Conservation (phyloP, 2,329 filamentous ascomycete genomes). For the Trichoderma asperellum region DNA sequence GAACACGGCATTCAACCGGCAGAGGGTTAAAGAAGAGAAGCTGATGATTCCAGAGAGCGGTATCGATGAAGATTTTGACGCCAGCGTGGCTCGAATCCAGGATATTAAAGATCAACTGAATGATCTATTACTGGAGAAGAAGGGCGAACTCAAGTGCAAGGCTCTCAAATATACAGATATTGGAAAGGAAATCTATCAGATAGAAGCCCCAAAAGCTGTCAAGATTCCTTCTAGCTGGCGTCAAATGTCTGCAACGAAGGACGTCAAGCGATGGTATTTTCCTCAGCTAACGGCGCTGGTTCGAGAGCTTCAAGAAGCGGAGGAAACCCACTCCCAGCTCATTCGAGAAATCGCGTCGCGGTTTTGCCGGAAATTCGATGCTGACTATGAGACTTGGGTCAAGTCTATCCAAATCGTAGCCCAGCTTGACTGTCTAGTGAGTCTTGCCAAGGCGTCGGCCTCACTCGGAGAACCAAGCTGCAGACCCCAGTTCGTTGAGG, state of each 20-base stretch:
- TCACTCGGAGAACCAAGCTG: conserved; percentile 86
- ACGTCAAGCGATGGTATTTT: conserved; percentile 93
- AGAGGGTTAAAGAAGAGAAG: conserved; percentile 76
- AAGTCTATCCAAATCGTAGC: conserved; percentile 87
- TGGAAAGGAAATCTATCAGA: conserved; percentile 95
- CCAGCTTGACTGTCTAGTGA: conserved; percentile 93
- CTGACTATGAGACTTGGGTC: conserved; percentile 83
- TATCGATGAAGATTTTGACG: conserved; percentile 90
- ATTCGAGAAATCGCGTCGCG: conserved; percentile 81
- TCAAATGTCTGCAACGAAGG: conserved; percentile 92
- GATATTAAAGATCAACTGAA: conserved; percentile 75
- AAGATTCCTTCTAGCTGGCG: conserved; percentile 90
- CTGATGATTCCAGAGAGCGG: conserved; percentile 83
- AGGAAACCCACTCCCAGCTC: conserved; percentile 91
- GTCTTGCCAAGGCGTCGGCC: conserved; percentile 84
- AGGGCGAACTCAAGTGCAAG: conserved; percentile 73
- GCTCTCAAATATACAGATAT: conserved; percentile 78
- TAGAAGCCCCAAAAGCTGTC: conserved; percentile 82
- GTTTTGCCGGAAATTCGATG: conserved; percentile 86
- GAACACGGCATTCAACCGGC: conserved; percentile 89
- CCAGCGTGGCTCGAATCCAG: conserved; percentile 76
- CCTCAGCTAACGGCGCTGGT: conserved; percentile 80
- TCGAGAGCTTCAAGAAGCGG: conserved; percentile 86
- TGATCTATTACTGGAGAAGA: conserved; percentile 70
- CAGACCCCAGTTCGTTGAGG: conserved; percentile 83